Conservation (phyloP, 2,329 filamentous ascomycete species). For the Cladophialophora yegresii region DNA sequence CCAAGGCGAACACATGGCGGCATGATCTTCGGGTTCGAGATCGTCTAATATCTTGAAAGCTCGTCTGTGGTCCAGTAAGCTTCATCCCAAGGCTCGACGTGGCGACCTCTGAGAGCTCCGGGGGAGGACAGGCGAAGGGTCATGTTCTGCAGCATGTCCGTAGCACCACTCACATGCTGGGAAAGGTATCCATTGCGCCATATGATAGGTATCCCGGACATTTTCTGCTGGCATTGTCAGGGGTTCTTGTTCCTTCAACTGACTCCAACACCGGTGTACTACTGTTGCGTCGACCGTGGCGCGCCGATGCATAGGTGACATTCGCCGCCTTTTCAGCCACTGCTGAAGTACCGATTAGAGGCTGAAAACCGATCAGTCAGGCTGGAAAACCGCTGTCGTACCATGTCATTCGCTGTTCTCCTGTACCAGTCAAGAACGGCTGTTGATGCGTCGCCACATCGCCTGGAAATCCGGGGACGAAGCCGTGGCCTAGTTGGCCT, state of each 20-base stretch:
- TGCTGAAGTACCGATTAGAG: constrained; percentile 5
- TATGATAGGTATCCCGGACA: constrained; percentile 9
- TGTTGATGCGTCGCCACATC: constrained; percentile 15
- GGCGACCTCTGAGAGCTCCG: constrained; percentile 26
- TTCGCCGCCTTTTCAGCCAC: constrained; percentile 18
- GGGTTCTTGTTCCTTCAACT: constrained; percentile 15
- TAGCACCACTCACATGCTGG: constrained; percentile 11
- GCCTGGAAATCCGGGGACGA: constrained; percentile 17
- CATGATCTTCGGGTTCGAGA: constrained; percentile 27
- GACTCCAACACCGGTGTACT: constrained; percentile 9
- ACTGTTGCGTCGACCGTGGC: constrained; percentile 8
- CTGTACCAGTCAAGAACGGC: constrained; percentile 1
- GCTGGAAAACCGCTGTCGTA: constrained; percentile 1
- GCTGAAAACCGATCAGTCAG: constrained; percentile 6
- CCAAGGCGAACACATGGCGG: constrained; percentile 29
- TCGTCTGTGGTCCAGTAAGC: constrained; percentile 20
- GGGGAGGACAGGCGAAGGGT: constrained; percentile 15
- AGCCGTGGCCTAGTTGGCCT: constrained; percentile 9
- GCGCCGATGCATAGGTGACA: constrained; percentile 9
- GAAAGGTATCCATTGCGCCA: constrained; percentile 1
- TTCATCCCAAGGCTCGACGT: constrained; percentile 26
- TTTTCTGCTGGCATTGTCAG: constrained; percentile 5
- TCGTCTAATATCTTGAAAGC: constrained; percentile 14
- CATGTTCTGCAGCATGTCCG: constrained; percentile 26
- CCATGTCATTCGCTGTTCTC: constrained; percentile 7